These are phyloP conservation scores for Alternaria alternata DNA, from an alignment of 2,329 filamentous ascomycete genomes.

Conservation along the genomic window DNA sequence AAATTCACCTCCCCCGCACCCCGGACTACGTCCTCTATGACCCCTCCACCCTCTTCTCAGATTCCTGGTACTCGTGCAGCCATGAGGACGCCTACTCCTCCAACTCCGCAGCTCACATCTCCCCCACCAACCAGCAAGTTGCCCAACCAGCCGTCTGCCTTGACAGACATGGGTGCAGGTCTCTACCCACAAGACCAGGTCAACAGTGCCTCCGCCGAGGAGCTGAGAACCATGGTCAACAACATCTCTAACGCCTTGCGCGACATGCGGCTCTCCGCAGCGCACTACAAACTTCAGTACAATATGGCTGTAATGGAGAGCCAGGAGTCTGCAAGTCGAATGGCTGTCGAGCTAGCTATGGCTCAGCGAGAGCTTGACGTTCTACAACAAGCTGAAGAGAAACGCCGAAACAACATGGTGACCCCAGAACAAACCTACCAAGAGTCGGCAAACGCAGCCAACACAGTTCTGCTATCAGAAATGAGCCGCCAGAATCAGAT, in stretches of 20 bases:
- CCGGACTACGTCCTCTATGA: constrained; percentile 62
- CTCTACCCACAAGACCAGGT: constrained; percentile 62
- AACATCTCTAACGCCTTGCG: constrained; percentile 63
- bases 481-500: constrained; percentile 67
- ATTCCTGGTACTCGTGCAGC: constrained; percentile 53
- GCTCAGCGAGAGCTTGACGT: constrained; percentile 88
- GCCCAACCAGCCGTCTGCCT: constrained; percentile 33
- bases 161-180: constrained; percentile 47
- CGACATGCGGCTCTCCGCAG: constrained; percentile 80
- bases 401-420: constrained; percentile 65
- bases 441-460: constrained; percentile 62
- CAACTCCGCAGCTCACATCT: constrained; percentile 58
- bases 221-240: constrained; percentile 63
- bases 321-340: constrained; percentile 82
- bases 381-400: constrained; percentile 76
- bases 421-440: constrained; percentile 61
- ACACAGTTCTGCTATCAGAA: constrained; percentile 62
- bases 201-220: constrained; percentile 59
- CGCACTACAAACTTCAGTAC: constrained; percentile 90
- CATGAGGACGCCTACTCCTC: constrained; percentile 60
- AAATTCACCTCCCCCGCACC: constrained; percentile 53
- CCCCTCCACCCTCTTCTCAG: constrained; percentile 70
- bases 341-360: constrained; percentile 91
- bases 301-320: constrained; percentile 85
- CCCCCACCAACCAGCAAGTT: constrained; percentile 56